These are phyloP conservation scores for Lasiosphaeria miniovina DNA, from an alignment of 495 filamentous ascomycete genomes.

Conservation along the genomic window DNA sequence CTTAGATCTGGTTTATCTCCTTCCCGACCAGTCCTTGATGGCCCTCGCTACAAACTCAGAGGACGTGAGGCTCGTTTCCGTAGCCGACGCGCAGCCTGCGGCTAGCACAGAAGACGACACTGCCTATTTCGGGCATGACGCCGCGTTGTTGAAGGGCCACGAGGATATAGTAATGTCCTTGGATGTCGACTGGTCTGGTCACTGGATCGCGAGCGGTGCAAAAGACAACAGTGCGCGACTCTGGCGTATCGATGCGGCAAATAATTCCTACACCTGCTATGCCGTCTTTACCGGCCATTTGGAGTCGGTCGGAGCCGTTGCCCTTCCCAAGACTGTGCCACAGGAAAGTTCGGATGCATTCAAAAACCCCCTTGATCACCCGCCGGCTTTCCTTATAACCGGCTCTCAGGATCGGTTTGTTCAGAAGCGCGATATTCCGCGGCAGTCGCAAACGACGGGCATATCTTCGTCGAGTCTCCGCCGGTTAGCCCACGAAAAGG, in stretches of 20 bases:
- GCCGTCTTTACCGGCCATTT: constrained; percentile 85
- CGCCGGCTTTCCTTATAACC: constrained; percentile 80
- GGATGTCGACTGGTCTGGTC: constrained; percentile 91
- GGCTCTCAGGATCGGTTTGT: constrained; percentile 93
- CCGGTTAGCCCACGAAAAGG: constrained; percentile 94
- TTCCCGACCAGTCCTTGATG: constrained; percentile 72
- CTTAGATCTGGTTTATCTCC: constrained; percentile 84
- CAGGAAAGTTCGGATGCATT: constrained; percentile 60
- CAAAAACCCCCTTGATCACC: constrained; percentile 67
- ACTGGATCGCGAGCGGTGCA: constrained; percentile 92
- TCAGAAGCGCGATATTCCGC: constrained; percentile 78
- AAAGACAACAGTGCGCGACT: constrained; percentile 95
- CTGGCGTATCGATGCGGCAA: constrained; percentile 81
- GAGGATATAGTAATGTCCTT: constrained; percentile 94
- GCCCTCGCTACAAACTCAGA: constrained; percentile 95
- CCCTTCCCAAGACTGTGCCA: constrained; percentile 67
- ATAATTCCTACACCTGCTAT: constrained; percentile 71
- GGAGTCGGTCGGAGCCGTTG: constrained; percentile 90
- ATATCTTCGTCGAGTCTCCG: constrained; percentile 58
- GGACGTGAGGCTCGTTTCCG: constrained; percentile 80
- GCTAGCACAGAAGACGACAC: constrained; percentile 33
- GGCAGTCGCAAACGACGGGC: constrained; percentile 42
- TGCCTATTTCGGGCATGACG: constrained; percentile 81
- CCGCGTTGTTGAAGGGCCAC: constrained; percentile 81
- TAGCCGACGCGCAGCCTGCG: constrained; percentile 30